Conservation (phyloP, 805 yeast species). For the Wickerhamiella dianesei region DNA sequence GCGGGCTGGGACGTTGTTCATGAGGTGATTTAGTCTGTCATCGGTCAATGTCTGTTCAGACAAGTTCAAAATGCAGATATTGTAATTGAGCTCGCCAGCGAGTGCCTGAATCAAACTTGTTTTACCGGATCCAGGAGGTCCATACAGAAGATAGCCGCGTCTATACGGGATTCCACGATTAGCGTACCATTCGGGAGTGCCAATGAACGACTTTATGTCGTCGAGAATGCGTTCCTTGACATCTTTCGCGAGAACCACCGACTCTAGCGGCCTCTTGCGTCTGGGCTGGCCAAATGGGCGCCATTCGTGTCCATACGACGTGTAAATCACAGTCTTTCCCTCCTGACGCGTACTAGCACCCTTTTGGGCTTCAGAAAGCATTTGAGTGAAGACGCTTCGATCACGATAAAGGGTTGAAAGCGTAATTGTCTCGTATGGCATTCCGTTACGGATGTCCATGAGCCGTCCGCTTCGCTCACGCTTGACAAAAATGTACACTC, state of each 20-base stretch:
- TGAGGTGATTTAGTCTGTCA: constrained; percentile 82
- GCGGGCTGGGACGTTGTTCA: constrained; percentile 91
- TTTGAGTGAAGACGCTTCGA: constrained; percentile 49
- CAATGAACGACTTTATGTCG: constrained; percentile 71
- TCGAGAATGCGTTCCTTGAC: constrained; percentile 48
- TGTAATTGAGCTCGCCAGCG: constrained; percentile 92
- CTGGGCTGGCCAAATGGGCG: constrained; percentile 94
- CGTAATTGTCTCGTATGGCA: constrained; percentile 94
- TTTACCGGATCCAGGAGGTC: constrained; percentile 97
- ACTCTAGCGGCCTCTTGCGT: constrained; percentile 66
- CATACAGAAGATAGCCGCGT: constrained; percentile 83
- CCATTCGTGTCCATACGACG: constrained; percentile 99
- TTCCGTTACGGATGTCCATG: constrained; percentile 76
- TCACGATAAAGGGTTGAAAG: constrained; percentile 82
- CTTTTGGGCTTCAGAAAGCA: constrained; percentile 70
- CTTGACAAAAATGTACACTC: constrained; percentile 76
- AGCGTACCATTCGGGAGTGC: constrained; percentile 79
- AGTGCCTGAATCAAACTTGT: constrained; percentile 91
- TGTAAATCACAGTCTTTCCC: constrained; percentile 86
- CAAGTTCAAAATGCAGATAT: constrained; percentile 81
- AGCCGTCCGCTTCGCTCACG: constrained; percentile 84
- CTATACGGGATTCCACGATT: constrained; percentile 96
- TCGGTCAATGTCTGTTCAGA: constrained; percentile 88
- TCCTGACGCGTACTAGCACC: constrained; percentile 71
- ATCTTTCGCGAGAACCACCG: constrained; percentile 73